phyloP scores from a whole-genome alignment of 768 basidiomycete species.

The Podaxis sp. region DNA sequence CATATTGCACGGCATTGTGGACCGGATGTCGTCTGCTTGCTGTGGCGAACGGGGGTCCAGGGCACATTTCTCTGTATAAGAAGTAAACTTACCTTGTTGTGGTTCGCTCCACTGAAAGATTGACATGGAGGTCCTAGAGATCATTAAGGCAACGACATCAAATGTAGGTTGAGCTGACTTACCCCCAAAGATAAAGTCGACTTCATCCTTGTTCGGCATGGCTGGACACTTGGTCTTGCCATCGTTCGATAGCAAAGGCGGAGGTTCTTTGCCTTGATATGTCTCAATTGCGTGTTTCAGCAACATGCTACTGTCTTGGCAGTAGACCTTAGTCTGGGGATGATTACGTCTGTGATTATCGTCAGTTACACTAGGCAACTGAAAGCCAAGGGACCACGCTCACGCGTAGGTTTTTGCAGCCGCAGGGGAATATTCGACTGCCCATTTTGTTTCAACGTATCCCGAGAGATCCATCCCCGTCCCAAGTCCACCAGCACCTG shows the following conservation, averaged over 20 bases:
- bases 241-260: constrained; percentile 41
- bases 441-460: constrained; percentile 65
- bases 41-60: constrained; percentile 21
- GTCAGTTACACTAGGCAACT: neutral
- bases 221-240: constrained; percentile 34
- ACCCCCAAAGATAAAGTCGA: constrained; percentile 79
- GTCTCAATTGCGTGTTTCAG: constrained; percentile 57
- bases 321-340: constrained; percentile 57
- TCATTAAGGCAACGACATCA: neutral
- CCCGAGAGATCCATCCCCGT: constrained; percentile 63
- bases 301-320: constrained; percentile 60
- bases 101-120: constrained; percentile 66
- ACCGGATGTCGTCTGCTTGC: constrained; percentile 64
- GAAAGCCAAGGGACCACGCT: constrained; percentile 18
- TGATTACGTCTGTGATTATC: constrained; percentile 54
- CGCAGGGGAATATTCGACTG: constrained; percentile 62
- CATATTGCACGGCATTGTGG: constrained; percentile 68
- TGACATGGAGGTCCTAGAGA: constrained; percentile 73
- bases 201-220: constrained; percentile 58
- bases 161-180: constrained; percentile 17
- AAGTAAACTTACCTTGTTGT: constrained; percentile 45
- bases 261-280: constrained; percentile 38
- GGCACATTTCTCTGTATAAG: neutral
- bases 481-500: constrained; percentile 77
- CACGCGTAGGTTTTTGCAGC: constrained; percentile 68